Percentiles rank a stretch among this genome's conserved stretches.
These are phyloP conservation scores for Litsea cubeba DNA, from an alignment of 164 flowering plant species.

Conservation along the genomic window DNA sequence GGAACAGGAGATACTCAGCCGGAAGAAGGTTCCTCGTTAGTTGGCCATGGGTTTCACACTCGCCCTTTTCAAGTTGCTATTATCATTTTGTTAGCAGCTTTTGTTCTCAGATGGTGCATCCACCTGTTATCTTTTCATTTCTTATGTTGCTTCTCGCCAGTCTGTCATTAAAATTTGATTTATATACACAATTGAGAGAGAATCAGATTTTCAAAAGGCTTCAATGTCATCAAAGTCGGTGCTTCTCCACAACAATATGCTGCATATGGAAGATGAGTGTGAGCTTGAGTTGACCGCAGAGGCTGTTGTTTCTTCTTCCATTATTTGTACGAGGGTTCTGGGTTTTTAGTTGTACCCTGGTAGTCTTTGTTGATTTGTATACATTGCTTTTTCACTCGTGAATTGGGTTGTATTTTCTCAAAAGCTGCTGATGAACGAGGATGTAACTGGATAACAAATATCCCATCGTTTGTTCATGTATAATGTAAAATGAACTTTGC, in stretches of 20 bases:
- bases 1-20: constrained; percentile 93
- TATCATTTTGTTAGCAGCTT: constrained; percentile 1
- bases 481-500: not conserved
- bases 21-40: constrained; percentile 73
- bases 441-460: not conserved
- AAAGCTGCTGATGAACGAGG: not conserved
- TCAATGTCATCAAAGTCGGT: not conserved
- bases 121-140: not conserved
- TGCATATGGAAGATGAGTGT: not conserved
- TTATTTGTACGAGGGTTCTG: not conserved
- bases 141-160: not conserved
- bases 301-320: not conserved
- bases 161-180: not conserved
- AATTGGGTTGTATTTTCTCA: not conserved
- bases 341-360: not conserved
- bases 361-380: not conserved
- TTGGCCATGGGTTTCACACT: not conserved
- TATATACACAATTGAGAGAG: not conserved
- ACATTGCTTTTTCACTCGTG: not conserved
- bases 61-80: not conserved
- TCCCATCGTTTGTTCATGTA: not conserved
- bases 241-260: not conserved
- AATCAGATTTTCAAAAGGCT: no score
- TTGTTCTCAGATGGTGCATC: constrained; percentile 1
- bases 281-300: not conserved